Percentiles rank a stretch among this genome's conserved stretches.
phyloP scores from a whole-genome alignment of 2,329 filamentous ascomycete genomes.

The Cercospora citrullina region DNA sequence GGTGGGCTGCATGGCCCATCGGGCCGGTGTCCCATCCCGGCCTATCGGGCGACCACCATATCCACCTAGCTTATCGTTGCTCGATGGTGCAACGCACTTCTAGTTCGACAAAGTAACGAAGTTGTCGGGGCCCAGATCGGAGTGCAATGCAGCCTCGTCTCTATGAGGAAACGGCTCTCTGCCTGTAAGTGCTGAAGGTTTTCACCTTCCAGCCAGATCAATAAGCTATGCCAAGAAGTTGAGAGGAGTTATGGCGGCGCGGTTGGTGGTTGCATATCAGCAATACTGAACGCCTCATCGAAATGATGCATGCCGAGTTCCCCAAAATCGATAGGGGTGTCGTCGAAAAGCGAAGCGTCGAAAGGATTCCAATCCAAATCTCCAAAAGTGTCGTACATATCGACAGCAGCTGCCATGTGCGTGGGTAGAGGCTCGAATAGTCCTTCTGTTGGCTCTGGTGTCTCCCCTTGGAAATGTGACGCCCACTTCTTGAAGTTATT shows the following conservation, averaged over 20 bases:
- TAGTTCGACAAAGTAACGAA: neutral
- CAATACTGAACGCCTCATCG: slow-evolving; percentile 24
- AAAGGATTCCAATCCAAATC: slow-evolving; percentile 21
- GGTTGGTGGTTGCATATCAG: slow-evolving; percentile 7
- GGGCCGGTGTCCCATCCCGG: slow-evolving; percentile 7
- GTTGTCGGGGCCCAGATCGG: neutral
- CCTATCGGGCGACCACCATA: slow-evolving; percentile 6
- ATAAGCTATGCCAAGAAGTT: neutral
- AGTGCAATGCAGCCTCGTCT: neutral
- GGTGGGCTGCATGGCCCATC: slow-evolving; percentile 3
- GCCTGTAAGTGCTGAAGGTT: neutral
- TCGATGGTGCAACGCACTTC: neutral
- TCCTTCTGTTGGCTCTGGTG: slow-evolving; percentile 6
- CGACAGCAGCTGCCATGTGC: neutral
- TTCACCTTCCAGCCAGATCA: neutral
- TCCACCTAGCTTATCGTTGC: neutral
- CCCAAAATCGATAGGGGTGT: slow-evolving; percentile 18
- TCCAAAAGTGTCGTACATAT: slow-evolving; percentile 19
- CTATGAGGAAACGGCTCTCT: neutral
- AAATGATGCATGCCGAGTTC: slow-evolving; percentile 20
- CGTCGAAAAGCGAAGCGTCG: slow-evolving; percentile 20
- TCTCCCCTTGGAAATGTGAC: slow-evolving; percentile 15
- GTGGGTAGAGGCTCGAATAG: slow-evolving; percentile 5
- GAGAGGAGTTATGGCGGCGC: neutral
- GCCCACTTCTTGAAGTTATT: slow-evolving; percentile 22